phyloP scores from a whole-genome alignment of 2,329 filamentous ascomycete species.

The Colletotrichum zoysiae region DNA sequence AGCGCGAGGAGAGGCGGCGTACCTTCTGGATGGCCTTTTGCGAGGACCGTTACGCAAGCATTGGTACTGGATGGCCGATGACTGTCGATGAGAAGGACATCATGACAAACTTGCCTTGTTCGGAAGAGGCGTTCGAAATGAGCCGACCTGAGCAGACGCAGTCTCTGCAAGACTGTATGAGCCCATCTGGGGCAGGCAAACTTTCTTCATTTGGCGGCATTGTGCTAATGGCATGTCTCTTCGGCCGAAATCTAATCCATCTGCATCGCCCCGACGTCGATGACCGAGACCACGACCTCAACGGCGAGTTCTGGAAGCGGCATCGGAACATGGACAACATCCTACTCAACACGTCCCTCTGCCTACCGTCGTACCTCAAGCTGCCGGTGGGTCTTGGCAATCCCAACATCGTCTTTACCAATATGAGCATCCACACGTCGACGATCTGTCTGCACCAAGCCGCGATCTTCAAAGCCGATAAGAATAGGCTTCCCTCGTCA shows the following conservation, averaged over 20 bases:
- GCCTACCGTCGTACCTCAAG: constrained; percentile 83
- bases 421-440: constrained; percentile 97
- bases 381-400: constrained; percentile 81
- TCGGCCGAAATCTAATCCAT: constrained; percentile 91
- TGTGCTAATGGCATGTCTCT: constrained; percentile 87
- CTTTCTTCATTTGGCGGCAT: constrained; percentile 85
- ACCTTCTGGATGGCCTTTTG: constrained; percentile 97
- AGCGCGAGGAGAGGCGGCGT: constrained; percentile 88
- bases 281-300: constrained; percentile 87
- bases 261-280: constrained; percentile 87
- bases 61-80: constrained; percentile 98
- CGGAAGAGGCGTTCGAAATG: constrained; percentile 87
- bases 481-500: constrained; percentile 80
- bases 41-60: constrained; percentile 91
- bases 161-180: constrained; percentile 77
- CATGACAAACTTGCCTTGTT: constrained; percentile 84
- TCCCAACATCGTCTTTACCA: constrained; percentile 90
- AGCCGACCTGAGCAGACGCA: constrained; percentile 80
- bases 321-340: constrained; percentile 92
- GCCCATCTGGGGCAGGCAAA: constrained; percentile 76
- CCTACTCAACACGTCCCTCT: constrained; percentile 86
- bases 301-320: constrained; percentile 95
- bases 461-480: constrained; percentile 97
- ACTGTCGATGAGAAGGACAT: constrained; percentile 92
- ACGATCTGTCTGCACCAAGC: constrained; percentile 98